Conservation (phyloP, 805 yeast genomes). For the Ogataea corticis region DNA sequence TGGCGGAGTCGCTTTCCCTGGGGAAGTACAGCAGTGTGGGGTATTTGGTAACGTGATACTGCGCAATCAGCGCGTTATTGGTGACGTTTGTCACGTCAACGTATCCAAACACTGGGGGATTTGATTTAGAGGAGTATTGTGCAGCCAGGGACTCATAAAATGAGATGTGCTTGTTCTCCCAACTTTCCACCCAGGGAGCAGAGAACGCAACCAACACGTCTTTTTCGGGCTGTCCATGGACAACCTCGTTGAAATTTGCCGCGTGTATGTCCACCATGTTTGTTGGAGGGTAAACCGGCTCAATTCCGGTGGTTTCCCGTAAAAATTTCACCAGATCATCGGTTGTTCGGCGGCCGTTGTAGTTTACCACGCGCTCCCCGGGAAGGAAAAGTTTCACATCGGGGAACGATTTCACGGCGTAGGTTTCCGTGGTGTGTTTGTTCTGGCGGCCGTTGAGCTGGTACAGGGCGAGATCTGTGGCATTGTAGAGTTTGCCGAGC, state of each 20-base stretch:
- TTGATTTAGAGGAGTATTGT: constrained; percentile 22
- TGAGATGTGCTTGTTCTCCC: constrained; percentile 34
- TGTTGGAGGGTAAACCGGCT: constrained; percentile 34
- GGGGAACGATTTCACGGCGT: constrained; percentile 48
- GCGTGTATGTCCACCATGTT: constrained; percentile 15
- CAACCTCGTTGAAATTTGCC: constrained; percentile 16
- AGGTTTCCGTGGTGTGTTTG: constrained; percentile 38
- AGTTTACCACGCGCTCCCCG: constrained; percentile 40
- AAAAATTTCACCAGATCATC: constrained; percentile 35
- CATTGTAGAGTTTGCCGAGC: constrained; percentile 44
- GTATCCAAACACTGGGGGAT: constrained; percentile 28
- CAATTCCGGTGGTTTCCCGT: constrained; percentile 34
- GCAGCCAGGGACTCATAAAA: constrained; percentile 34
- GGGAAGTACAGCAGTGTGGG: constrained; percentile 35
- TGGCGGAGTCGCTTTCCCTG: constrained; percentile 11
- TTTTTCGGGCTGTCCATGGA: constrained; percentile 15
- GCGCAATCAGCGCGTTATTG: constrained; percentile 28
- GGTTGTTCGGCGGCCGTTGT: constrained; percentile 36
- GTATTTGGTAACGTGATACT: constrained; percentile 29
- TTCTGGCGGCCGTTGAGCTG: constrained; percentile 37
- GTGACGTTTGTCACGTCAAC: constrained; percentile 35
- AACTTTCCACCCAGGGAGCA: constrained; percentile 38
- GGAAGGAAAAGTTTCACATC: constrained; percentile 46
- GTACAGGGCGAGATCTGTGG: constrained; percentile 36
- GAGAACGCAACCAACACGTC: constrained; percentile 36